These are phyloP conservation scores for Fusarium zealandicum DNA, from an alignment of 2,329 filamentous ascomycete species.

Conservation along the genomic window DNA sequence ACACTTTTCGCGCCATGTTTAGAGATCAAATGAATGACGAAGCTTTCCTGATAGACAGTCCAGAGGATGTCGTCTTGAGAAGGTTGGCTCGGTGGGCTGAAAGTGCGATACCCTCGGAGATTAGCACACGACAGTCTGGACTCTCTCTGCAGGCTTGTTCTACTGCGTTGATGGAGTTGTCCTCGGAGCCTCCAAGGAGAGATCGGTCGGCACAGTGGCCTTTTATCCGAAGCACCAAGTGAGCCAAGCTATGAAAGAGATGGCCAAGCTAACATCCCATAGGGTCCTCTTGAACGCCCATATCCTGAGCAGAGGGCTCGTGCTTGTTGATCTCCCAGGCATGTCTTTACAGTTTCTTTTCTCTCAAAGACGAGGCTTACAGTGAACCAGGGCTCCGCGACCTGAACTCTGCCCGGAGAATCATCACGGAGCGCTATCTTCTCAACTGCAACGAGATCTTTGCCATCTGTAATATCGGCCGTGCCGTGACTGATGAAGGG, in stretches of 20 bases:
- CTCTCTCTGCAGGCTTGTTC: slow-evolving; percentile 45
- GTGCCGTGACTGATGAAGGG: slow-evolving; percentile 52
- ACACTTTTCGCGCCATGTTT: slow-evolving; percentile 51
- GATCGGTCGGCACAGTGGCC: slow-evolving; percentile 49
- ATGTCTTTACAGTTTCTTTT: slow-evolving; percentile 25
- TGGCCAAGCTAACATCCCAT: slow-evolving; percentile 15
- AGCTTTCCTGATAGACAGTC: slow-evolving; percentile 21
- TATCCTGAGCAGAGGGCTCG: slow-evolving; percentile 56
- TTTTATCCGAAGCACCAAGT: slow-evolving; percentile 54
- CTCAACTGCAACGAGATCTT: slow-evolving; percentile 56
- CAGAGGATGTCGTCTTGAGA: slow-evolving; percentile 25
- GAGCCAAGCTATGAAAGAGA: slow-evolving; percentile 1
- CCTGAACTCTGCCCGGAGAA: slow-evolving; percentile 52
- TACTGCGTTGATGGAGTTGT: slow-evolving; percentile 44
- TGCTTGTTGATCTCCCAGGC: slow-evolving; percentile 59
- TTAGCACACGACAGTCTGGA: slow-evolving; percentile 1
- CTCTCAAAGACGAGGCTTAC: background rate
- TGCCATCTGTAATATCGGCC: slow-evolving; percentile 51
- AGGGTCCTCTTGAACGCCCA: slow-evolving; percentile 54
- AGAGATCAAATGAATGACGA: slow-evolving; percentile 30
- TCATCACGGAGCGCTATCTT: slow-evolving; percentile 55
- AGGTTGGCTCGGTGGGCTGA: slow-evolving; percentile 38
- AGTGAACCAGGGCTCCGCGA: slow-evolving; percentile 51
- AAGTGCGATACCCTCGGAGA: slow-evolving; percentile 6
- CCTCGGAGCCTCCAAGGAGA: slow-evolving; percentile 44